Evolutionary conservation across 176 grass and related monocot genomes (phyloP), one percentile per base, ranked within the genome.

Genomic region (Phyllostachys edulis): DNA sequence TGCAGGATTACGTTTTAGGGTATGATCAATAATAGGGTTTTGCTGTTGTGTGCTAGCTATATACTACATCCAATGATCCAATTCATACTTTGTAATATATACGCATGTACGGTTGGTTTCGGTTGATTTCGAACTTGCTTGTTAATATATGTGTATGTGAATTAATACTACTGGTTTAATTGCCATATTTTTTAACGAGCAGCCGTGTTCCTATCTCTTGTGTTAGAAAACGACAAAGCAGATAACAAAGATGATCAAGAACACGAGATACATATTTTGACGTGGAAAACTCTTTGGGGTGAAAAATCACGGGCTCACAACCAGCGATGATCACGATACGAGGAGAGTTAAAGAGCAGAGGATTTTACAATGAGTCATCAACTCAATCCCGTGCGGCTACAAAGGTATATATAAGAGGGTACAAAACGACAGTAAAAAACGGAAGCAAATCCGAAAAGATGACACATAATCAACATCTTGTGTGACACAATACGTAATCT

Each of bases 1-100:
- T 91, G 56, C 92, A 91, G 46, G 92, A 94, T 68, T 92, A 90
- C 80, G 42, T 69, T 65, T 40, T 92, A 74, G 79, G 83, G 9
- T 86, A 89, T 75, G 87, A 81, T 80, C 86, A 88, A 79, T 87
- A 37, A 57, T 81, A 49, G 63, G 17, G 20, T 84, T 36, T 59
- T 81, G 6, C 11, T 42, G 23, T 24, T 32, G 9, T 61, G n/a
- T 52, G 70, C 32, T 73, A 83, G 27, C 13, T 23, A 76, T 57
- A 23, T 40, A 71, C 34, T 50, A 63, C 57, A 73, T 77, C 6
- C 37, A 18, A 72, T 76, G 26, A 20, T 82, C 56, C 57, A 82
- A 71, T 82, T 71, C 24, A 77, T 81, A 85, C 63, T 17, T 85
- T 27, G 61, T 32, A 54, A n/a, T n/a, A n/a, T n/a, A 72, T 69